phyloP scores from a whole-genome alignment of 2,329 filamentous ascomycete genomes.

The Arthrobotrys musiformis region DNA sequence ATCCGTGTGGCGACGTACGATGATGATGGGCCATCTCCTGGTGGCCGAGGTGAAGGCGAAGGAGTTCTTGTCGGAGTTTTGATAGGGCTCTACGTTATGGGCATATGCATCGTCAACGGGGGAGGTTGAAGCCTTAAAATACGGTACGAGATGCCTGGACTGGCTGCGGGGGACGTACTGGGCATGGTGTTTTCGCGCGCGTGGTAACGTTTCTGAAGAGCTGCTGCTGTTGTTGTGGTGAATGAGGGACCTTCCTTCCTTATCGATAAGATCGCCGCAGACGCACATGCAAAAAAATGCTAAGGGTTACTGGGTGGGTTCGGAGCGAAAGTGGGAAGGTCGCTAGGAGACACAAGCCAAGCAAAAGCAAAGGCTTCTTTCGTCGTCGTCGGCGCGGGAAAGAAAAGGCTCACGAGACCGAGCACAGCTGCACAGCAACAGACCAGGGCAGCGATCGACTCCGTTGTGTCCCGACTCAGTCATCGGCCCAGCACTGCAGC shows the following conservation, averaged over 20 bases:
- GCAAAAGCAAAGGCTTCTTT: neutral
- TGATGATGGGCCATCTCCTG: conserved; percentile 91
- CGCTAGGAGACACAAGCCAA: neutral
- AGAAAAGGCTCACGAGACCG: conserved; percentile 12
- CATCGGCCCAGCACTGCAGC: neutral
- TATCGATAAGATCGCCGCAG: neutral
- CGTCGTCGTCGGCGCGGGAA: conserved; percentile 5
- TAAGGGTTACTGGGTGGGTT: too few relatives aligned
- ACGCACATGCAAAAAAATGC: neutral
- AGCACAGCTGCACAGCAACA: neutral
- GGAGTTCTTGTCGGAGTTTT: conserved; percentile 82
- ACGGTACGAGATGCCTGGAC: neutral
- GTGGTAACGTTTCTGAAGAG: too few relatives aligned
- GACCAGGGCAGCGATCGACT: neutral
- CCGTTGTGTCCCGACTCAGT: neutral
- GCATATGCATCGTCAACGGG: conserved; percentile 7
- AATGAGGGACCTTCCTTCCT: too few relatives aligned
- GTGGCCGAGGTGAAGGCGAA: conserved; percentile 87
- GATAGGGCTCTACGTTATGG: conserved; percentile 73
- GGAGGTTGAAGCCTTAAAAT: neutral
- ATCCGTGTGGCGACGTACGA: conserved; percentile 73
- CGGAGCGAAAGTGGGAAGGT: neutral
- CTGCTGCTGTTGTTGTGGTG: too few relatives aligned
- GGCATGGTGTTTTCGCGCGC: conserved; percentile 10
- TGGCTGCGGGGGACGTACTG: neutral